Base-by-base conservation (phyloP, 1,139 yeast species). In the Blastobotrys proliferans region DNA sequence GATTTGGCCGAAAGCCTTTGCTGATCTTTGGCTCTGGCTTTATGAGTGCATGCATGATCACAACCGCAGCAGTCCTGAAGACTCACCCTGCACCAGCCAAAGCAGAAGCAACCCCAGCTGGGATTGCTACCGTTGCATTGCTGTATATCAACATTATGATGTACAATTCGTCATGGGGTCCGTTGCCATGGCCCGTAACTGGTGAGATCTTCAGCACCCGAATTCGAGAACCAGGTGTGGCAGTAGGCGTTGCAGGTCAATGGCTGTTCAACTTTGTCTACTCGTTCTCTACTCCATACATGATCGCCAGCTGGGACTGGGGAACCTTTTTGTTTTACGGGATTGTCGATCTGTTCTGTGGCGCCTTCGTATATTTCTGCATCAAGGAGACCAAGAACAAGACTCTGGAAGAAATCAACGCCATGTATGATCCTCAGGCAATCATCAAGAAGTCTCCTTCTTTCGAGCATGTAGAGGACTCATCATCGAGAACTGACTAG, bases 321-420 rank as follows among this genome's bases (percentile, higher is more conserved):
- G 41, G 44, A n/a, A 38, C 31, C 11, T 41, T 41, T 32, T 27
- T 41, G 20, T 40, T 40, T 19, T 40, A 40, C 14, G 43, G 43
- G 2, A 35, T 40, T 24, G 11, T 40, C 10, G 43, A 40, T 26
- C 14, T 34, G n/a, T 14, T 35, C 20, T 5, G 29, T 21, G 43
- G 35, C 11, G 27, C 26, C n/a, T 40, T 40, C 16, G 39, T 33
- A 11, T 35, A 22, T 33, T 34, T 40, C 30, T 40, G 38, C 22
- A 30, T 40, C 17, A 35, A 34, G 30, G 43, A 40, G 27, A 40
- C 43, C 22, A 17, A 26, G 10, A 40, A 34, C 20, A 22, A 34
- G 29, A 40, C 43, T 10, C 24, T 40, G 35, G 43, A 40, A 28
- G 43, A 40, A 19, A 34, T 40, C 20, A 22, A 34, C 17, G 35